Evolutionary conservation across 2,329 filamentous ascomycete species (phyloP), one percentile per base, ranked within the genome.

Genomic region (Talaromyces sp.): DNA sequence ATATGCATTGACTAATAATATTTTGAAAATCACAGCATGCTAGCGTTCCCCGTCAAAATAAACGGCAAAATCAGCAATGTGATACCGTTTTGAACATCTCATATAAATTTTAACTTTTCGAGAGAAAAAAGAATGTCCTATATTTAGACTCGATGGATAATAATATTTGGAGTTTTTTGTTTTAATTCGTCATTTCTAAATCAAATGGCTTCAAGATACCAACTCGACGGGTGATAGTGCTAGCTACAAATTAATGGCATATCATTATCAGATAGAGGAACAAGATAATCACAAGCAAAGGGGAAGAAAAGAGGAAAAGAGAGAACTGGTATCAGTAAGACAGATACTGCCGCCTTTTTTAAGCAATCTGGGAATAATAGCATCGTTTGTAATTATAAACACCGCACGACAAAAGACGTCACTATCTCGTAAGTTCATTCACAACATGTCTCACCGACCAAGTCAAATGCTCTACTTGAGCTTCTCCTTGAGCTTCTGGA

Each of bases 401-500:
- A 53, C 30, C 27, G 16, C n/a, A 27, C 50, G 16, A 53, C 50
- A 53, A 31, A 52, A 53, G 50, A 16, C 28, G 18, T 51, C 44
- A n/a, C 18, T 51, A 18, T 28, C 50, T 52, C 50, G 50, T 53
- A 53, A 53, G 50, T 23, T 53, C 50, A 27, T 53, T 31, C 50
- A 53, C 44, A 23, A 27, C 44, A 47, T 27, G 44, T 47, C 18
- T 27, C 18, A 8, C 44, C 10, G 18, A 2, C 14, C 33, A 44
- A 14, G 7, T 12, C 10, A 33, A 33, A 9, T 33, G 33, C 33
- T 34, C 33, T 69, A 78, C 68, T 78, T 78, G 61, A 85, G 74
- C 73, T 83, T 85, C 66, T 82, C 82, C 77, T 84, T 84, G 61
- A 85, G 65, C 69, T 77, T 80, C 34, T 74, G 73, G 71, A 90